Conservation (phyloP, 108 stramenopile genomes). For the Fragilaria crotonensis region DNA sequence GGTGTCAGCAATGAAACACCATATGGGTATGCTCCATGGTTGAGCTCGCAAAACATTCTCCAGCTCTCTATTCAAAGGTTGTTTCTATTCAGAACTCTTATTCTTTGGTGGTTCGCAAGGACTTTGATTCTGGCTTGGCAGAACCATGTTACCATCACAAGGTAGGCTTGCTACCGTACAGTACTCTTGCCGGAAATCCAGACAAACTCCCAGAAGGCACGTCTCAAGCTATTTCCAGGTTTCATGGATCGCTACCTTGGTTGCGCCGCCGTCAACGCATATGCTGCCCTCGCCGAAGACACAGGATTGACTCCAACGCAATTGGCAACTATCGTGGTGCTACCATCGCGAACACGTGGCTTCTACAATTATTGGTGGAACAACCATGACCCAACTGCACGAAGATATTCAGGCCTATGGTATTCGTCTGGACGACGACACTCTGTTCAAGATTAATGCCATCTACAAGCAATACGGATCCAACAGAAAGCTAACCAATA, state of each 20-base stretch:
- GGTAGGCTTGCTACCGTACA: slow-evolving; percentile 84
- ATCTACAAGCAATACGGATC: slow-evolving; percentile 75
- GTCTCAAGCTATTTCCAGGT: slow-evolving; percentile 74
- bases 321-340: slow-evolving; percentile 83
- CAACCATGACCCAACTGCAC: slow-evolving; percentile 69
- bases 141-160: slow-evolving; percentile 86
- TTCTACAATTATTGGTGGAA: slow-evolving; percentile 91
- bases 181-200: slow-evolving; percentile 70
- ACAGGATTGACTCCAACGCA: slow-evolving; percentile 59
- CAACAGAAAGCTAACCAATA: slow-evolving; percentile 68
- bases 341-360: slow-evolving; percentile 76
- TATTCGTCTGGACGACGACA: slow-evolving; percentile 50
- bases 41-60: slow-evolving; percentile 51
- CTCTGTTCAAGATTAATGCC: slow-evolving; percentile 38
- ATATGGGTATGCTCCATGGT: slow-evolving; percentile 80
- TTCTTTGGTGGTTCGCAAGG: slow-evolving; percentile 78
- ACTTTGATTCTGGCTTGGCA: slow-evolving; percentile 77
- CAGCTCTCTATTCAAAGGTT: slow-evolving; percentile 70
- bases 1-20: slow-evolving; percentile 92
- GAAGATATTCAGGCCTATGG: slow-evolving; percentile 58
- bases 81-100: slow-evolving; percentile 85
- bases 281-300: slow-evolving; percentile 54
- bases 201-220: slow-evolving; percentile 30
- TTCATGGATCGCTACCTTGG: slow-evolving; percentile 81
- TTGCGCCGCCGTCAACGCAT: slow-evolving; percentile 57